Evolutionary conservation across 129 eudicot genomes (phyloP).

Genomic region (Apium graveolens): DNA sequence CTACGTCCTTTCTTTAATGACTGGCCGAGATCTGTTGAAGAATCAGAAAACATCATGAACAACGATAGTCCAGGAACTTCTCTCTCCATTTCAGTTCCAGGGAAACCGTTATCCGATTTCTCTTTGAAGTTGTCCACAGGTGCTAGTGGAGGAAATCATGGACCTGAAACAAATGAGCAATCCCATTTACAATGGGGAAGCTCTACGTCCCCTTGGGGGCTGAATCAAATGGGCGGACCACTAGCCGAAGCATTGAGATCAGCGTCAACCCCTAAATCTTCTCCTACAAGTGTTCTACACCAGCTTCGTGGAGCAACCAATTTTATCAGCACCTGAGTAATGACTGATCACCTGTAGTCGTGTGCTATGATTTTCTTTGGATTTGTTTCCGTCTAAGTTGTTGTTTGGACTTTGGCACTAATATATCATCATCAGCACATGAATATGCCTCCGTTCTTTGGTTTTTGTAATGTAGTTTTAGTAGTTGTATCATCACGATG

Average conservation of each 20-base stretch:
- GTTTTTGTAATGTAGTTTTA: background rate
- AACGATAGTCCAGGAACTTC: slow-evolving; percentile 15
- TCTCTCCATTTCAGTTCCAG: slow-evolving; percentile 56
- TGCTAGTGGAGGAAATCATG: slow-evolving; percentile 16
- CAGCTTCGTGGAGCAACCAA: slow-evolving; percentile 58
- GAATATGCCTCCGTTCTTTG: background rate
- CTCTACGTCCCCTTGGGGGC: slow-evolving; percentile 33
- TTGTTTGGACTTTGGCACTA: slow-evolving; percentile 3
- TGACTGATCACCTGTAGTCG: background rate
- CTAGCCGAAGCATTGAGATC: slow-evolving; percentile 88
- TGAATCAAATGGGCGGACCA: slow-evolving; percentile 72
- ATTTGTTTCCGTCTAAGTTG: background rate
- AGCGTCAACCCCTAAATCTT: slow-evolving; percentile 38
- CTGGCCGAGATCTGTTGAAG: slow-evolving; percentile 57
- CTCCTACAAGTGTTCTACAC: slow-evolving; percentile 72
- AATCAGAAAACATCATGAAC: slow-evolving; percentile 18
- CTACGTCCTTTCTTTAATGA: slow-evolving; percentile 75
- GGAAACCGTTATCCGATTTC: slow-evolving; percentile 53
- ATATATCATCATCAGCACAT: background rate
- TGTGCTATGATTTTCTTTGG: background rate
- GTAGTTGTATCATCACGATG: background rate
- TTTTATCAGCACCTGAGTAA: slow-evolving; percentile 52
- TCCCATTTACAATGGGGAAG: slow-evolving; percentile 38
- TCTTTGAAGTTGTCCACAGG: slow-evolving; percentile 71
- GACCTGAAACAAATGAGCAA: slow-evolving; percentile 27